These are phyloP conservation scores for Endocarpon pusillum DNA, from an alignment of 495 filamentous ascomycete genomes.

Conservation along the genomic window DNA sequence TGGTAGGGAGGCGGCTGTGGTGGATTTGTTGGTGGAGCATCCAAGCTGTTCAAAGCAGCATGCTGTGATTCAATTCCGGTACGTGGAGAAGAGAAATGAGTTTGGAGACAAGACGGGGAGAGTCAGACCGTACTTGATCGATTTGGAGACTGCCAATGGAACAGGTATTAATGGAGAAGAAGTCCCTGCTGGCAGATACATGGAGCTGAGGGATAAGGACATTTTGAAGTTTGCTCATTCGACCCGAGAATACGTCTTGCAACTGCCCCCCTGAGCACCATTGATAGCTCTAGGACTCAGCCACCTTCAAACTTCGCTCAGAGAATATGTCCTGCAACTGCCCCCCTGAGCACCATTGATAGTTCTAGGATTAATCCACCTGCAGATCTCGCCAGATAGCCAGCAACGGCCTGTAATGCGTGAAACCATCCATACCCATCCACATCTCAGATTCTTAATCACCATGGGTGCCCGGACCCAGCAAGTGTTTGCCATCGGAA, in stretches of 20 bases:
- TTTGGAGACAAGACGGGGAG: slow-evolving; percentile 64
- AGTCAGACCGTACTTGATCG: slow-evolving; percentile 83
- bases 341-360: too few relatives aligned
- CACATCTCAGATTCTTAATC: too few relatives aligned
- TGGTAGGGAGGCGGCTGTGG: slow-evolving; percentile 61
- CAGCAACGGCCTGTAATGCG: too few relatives aligned
- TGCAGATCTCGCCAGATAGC: too few relatives aligned
- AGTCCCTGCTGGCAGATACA: slow-evolving; percentile 56
- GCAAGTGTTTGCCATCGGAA: too few relatives aligned
- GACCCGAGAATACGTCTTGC: slow-evolving; percentile 70
- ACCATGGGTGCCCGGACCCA: too few relatives aligned
- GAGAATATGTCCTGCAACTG: too few relatives aligned
- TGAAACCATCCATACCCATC: too few relatives aligned
- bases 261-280: slow-evolving; percentile 51
- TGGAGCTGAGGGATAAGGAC: slow-evolving; percentile 80
- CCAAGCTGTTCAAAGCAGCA: slow-evolving; percentile 90
- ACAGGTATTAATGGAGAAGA: slow-evolving; percentile 63
- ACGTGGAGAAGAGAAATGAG: slow-evolving; percentile 66
- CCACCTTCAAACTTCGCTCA: too few relatives aligned
- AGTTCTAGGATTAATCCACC: too few relatives aligned
- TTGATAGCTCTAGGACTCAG: too few relatives aligned
- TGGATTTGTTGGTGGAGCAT: slow-evolving; percentile 72
- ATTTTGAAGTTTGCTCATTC: slow-evolving; percentile 76
- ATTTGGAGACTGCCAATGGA: slow-evolving; percentile 87
- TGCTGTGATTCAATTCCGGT: slow-evolving; percentile 85